Percentiles rank a stretch among this genome's conserved stretches.
phyloP scores from a whole-genome alignment of 1,139 yeast genomes.

The Diutina scorzettiae region DNA sequence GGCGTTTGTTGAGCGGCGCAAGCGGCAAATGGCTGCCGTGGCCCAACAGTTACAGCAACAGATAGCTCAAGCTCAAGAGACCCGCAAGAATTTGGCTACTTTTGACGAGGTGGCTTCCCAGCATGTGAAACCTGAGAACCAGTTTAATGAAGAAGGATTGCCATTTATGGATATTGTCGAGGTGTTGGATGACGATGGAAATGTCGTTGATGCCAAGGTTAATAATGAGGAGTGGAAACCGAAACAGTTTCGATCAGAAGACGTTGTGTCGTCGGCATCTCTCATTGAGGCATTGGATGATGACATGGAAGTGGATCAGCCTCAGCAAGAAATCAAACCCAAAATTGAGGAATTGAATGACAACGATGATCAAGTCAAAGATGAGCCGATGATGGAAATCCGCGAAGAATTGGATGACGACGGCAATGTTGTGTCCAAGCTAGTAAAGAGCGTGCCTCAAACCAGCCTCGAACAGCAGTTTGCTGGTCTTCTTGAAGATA shows the following conservation, averaged over 20 bases:
- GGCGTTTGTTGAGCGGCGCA: conserved; percentile 28
- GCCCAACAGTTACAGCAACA: conserved; percentile 27
- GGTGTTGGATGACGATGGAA: conserved; percentile 1
- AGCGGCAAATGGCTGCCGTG: conserved; percentile 24
- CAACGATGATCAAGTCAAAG: conserved; percentile 11
- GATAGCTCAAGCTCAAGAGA: conserved; percentile 31
- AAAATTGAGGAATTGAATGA: neutral
- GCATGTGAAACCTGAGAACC: conserved; percentile 8
- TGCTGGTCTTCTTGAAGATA: conserved; percentile 32
- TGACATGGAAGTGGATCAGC: neutral
- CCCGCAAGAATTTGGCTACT: conserved; percentile 21
- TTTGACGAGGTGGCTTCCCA: conserved; percentile 14
- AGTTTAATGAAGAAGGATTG: conserved; percentile 10
- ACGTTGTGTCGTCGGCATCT: neutral
- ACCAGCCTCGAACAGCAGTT: neutral
- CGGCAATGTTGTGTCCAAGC: conserved; percentile 40
- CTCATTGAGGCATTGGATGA: neutral
- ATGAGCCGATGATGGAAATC: conserved; percentile 49
- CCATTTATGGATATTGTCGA: conserved; percentile 6
- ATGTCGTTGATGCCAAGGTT: neutral
- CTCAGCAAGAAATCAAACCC: too few relatives aligned
- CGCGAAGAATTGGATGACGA: conserved; percentile 77
- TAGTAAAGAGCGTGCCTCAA: neutral
- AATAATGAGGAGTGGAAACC: neutral
- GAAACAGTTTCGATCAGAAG: neutral